A percentile compares a stretch with the other conserved stretches of the same genome.
Conservation (phyloP, 2,329 filamentous ascomycete species). For the Scedosporium boydii region DNA sequence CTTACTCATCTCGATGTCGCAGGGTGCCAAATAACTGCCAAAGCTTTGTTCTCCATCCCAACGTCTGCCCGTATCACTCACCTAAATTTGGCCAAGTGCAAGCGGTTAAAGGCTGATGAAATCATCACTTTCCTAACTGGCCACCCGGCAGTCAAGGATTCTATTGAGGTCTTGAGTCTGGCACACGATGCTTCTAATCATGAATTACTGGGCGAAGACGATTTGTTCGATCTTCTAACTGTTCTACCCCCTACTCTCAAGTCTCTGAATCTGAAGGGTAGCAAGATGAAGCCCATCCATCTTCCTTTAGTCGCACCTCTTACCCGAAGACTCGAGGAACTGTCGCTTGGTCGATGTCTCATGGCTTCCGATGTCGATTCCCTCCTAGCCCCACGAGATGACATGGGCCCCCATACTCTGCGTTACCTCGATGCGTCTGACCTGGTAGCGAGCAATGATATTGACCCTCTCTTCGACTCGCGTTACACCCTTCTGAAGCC, state of each 20-base stretch:
- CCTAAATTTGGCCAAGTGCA: slow-evolving; percentile 69
- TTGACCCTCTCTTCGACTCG: slow-evolving; percentile 42
- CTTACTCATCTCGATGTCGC: slow-evolving; percentile 74
- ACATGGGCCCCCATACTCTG: slow-evolving; percentile 43
- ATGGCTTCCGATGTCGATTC: slow-evolving; percentile 55
- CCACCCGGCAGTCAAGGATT: slow-evolving; percentile 57
- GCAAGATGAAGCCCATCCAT: slow-evolving; percentile 57
- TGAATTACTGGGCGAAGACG: slow-evolving; percentile 56
- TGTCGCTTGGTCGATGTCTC: slow-evolving; percentile 62
- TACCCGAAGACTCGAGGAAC: slow-evolving; percentile 62
- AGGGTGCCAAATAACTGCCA: slow-evolving; percentile 65
- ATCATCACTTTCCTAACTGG: slow-evolving; percentile 62
- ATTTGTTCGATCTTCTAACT: slow-evolving; percentile 57
- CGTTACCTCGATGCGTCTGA: slow-evolving; percentile 72
- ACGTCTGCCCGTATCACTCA: slow-evolving; percentile 65
- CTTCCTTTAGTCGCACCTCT: slow-evolving; percentile 54
- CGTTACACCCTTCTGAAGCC: slow-evolving; percentile 46
- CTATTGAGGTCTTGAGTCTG: slow-evolving; percentile 63
- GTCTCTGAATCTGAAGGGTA: slow-evolving; percentile 68
- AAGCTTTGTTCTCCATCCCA: slow-evolving; percentile 61
- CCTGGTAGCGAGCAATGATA: slow-evolving; percentile 24
- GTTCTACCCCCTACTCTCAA: slow-evolving; percentile 56
- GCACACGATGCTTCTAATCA: slow-evolving; percentile 63
- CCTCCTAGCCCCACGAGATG: slow-evolving; percentile 46
- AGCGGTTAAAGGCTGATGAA: slow-evolving; percentile 52